These are phyloP conservation scores for Musa troglodytarum DNA, from an alignment of 176 grass and related monocot genomes.

Conservation along the genomic window DNA sequence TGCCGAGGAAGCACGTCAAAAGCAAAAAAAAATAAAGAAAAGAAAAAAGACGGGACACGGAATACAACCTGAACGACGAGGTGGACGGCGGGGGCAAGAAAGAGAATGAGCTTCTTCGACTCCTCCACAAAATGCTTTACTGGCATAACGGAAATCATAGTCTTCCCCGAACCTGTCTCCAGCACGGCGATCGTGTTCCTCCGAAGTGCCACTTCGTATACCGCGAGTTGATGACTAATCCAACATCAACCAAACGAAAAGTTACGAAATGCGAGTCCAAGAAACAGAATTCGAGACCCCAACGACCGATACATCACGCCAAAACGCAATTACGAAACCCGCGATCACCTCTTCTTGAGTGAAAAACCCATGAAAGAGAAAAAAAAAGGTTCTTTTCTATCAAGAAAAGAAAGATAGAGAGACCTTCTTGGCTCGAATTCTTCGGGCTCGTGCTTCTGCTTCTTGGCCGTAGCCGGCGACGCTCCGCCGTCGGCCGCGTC, in stretches of 20 bases:
- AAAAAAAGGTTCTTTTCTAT: not conserved
- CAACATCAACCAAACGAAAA: not conserved
- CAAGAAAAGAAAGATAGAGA: not conserved
- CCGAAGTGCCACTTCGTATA: conserved; percentile 54
- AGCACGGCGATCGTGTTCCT: conserved; percentile 53
- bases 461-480: conserved; percentile 12
- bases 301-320: no score
- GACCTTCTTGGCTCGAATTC: conserved; percentile 37
- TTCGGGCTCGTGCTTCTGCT: conserved; percentile 15
- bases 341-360: no score
- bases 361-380: not conserved
- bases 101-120: no score
- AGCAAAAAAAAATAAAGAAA: no score
- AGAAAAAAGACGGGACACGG: no score
- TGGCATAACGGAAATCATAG: no score
- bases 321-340: no score
- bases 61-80: no score
- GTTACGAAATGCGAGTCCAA: not conserved
- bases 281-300: no score
- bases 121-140: no score
- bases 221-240: conserved; percentile 62
- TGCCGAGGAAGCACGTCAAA: conserved; percentile 24
- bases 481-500: conserved; percentile 21
- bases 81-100: no score
- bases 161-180: no score